phyloP scores from a whole-genome alignment of 2,329 filamentous ascomycete genomes.

The Xylariaceae sp. region DNA sequence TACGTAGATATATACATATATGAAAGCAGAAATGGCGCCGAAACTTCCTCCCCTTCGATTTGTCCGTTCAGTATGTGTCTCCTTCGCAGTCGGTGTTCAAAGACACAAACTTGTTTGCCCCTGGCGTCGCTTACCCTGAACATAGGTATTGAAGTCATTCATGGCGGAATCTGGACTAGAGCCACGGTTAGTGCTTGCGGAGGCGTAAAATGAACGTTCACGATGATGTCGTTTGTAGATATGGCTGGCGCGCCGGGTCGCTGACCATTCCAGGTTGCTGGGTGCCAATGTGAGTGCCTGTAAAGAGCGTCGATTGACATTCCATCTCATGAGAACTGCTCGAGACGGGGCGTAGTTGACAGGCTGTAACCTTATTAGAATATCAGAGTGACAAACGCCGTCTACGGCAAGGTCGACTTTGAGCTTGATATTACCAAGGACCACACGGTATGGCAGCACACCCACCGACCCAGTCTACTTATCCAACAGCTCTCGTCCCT shows the following conservation, averaged over 20 bases:
- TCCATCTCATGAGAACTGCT: constrained; percentile 4
- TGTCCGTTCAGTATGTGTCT: constrained; percentile 53
- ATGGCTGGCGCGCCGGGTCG: too few species aligned
- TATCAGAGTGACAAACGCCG: constrained; percentile 62
- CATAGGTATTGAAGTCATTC: constrained; percentile 79
- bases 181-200: constrained; percentile 58
- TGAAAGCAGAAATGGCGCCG: too few species aligned
- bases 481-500: too few species aligned
- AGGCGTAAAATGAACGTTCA: too few species aligned
- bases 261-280: constrained; percentile 34
- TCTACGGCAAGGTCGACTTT: constrained; percentile 65
- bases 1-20: too few species aligned
- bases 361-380: constrained; percentile 29
- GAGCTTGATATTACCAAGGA: constrained; percentile 69
- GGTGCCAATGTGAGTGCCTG: constrained; percentile 35
- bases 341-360: too few species aligned
- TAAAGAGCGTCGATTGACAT: not conserved
- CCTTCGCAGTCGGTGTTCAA: not conserved
- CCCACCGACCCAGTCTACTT: not conserved
- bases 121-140: constrained; percentile 1
- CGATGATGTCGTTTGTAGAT: too few species aligned
- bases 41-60: constrained; percentile 54
- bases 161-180: constrained; percentile 81
- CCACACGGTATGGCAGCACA: constrained; percentile 56
- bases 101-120: too few species aligned